Conservation (phyloP, 116 monocot species). For the Dioscorea cayenensis region DNA sequence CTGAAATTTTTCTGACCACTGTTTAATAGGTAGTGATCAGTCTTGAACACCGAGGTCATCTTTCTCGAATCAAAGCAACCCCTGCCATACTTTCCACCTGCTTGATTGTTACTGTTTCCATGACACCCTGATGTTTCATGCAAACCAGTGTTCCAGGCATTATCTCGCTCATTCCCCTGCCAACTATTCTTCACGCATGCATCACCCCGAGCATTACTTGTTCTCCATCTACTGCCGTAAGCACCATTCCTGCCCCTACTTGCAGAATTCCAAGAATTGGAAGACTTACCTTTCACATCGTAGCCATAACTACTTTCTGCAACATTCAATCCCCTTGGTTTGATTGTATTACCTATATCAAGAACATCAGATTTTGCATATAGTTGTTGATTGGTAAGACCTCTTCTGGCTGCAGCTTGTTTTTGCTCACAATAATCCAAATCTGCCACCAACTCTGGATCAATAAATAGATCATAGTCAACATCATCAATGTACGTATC, state of each 20-base stretch:
- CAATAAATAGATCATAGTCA: constrained; percentile 36
- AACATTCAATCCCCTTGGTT: neutral
- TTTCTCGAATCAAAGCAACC: no score
- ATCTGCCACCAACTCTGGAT: constrained; percentile 41
- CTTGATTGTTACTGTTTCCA: no score
- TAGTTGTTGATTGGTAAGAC: neutral
- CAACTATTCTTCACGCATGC: neutral
- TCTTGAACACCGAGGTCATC: no score
- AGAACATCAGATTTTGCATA: no score
- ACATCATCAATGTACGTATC: constrained; percentile 58
- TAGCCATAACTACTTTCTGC: neutral
- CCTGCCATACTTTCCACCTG: no score
- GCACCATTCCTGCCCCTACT: neutral
- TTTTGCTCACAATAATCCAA: constrained; percentile 22
- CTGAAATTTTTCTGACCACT: neutral
- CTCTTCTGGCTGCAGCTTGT: neutral
- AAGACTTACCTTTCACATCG: neutral
- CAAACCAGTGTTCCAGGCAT: no score
- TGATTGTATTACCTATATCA: neutral
- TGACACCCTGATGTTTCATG: no score
- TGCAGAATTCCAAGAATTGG: neutral
- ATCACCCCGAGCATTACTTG: neutral
- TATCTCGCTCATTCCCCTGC: neutral
- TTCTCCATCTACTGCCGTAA: neutral
- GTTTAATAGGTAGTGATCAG: no score